Conservation (phyloP, 805 yeast species). For the Spathaspora sp. region DNA sequence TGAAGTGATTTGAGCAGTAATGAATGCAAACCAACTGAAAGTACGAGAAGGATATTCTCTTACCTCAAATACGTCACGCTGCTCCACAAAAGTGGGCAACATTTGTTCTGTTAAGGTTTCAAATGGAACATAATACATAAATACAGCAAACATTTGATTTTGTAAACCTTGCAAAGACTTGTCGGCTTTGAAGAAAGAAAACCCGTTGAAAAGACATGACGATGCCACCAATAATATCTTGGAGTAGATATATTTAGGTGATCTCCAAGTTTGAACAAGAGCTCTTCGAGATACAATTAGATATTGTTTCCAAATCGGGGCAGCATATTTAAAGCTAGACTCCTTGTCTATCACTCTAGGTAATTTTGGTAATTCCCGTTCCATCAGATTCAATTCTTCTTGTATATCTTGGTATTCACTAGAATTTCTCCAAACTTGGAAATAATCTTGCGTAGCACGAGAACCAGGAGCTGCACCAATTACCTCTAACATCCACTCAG, state of each 20-base stretch:
- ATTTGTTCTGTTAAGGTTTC: slow-evolving; percentile 36
- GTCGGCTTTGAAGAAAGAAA: slow-evolving; percentile 62
- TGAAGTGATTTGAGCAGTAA: slow-evolving; percentile 34
- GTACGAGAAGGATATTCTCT: slow-evolving; percentile 43
- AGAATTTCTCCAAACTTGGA: slow-evolving; percentile 74
- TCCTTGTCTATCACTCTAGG: slow-evolving; percentile 23
- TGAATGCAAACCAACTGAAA: slow-evolving; percentile 41
- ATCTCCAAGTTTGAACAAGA: slow-evolving; percentile 44
- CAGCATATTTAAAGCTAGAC: slow-evolving; percentile 25
- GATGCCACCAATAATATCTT: slow-evolving; percentile 53
- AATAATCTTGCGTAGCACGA: slow-evolving; percentile 64
- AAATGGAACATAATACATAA: slow-evolving; percentile 39
- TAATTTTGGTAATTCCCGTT: slow-evolving; percentile 37
- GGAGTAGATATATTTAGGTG: slow-evolving; percentile 58
- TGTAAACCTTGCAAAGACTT: slow-evolving; percentile 57
- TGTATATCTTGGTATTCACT: slow-evolving; percentile 55
- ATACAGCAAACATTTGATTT: slow-evolving; percentile 56
- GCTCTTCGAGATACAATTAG: slow-evolving; percentile 27
- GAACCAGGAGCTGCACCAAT: slow-evolving; percentile 82
- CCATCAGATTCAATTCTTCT: slow-evolving; percentile 61
- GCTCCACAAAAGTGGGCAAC: slow-evolving; percentile 39
- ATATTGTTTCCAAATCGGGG: slow-evolving; percentile 23
- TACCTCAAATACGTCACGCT: slow-evolving; percentile 43
- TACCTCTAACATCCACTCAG: slow-evolving; percentile 85
- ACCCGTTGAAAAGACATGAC: slow-evolving; percentile 66